phyloP scores from a whole-genome alignment of 1,139 yeast species.

The Geotrichum carabidarum region DNA sequence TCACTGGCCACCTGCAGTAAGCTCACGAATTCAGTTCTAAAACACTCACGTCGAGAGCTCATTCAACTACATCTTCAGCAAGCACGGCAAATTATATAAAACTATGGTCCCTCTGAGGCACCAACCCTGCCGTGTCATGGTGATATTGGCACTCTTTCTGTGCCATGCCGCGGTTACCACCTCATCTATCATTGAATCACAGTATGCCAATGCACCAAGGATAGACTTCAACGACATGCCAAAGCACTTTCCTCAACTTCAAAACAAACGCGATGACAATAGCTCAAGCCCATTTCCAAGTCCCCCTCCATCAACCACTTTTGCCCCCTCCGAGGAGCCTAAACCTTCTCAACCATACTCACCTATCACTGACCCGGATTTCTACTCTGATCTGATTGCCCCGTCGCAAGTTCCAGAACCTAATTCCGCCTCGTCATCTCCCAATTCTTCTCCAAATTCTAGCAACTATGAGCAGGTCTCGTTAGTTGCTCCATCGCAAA shows the following conservation, averaged over 20 bases:
- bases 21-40: no score
- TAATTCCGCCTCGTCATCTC: background rate
- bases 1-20: no score
- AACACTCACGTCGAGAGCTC: no score
- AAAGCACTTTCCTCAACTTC: background rate
- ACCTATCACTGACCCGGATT: constrained; percentile 4
- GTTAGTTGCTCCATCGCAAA: background rate
- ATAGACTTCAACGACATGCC: background rate
- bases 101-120: constrained; percentile 1
- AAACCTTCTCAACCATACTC: background rate
- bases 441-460: background rate
- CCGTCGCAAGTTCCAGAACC: background rate
- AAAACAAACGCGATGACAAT: constrained; percentile 12
- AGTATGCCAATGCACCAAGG: background rate
- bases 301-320: background rate
- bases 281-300: constrained; percentile 4
- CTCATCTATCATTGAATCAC: no score
- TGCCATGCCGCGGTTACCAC: background rate
- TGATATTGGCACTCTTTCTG: background rate
- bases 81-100: background rate
- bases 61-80: no score
- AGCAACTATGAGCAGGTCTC: constrained; percentile 4
- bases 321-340: background rate
- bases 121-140: background rate
- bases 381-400: constrained; percentile 7